Evolutionary conservation across 345 rosid genomes (phyloP).

Genomic region (Crucihimalaya himalaica): DNA sequence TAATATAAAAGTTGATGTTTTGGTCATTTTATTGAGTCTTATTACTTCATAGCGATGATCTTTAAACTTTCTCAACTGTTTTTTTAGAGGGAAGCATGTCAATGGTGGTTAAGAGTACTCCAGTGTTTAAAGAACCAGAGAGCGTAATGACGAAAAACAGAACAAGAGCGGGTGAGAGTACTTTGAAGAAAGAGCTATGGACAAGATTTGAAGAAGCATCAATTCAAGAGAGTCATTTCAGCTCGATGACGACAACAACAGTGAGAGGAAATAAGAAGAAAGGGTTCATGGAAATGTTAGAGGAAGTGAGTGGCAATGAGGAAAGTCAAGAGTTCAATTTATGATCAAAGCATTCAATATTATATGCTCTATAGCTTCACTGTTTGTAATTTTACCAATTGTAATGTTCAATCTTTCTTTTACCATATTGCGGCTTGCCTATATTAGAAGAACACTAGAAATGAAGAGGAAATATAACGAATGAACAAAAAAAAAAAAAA

Average conservation of each 20-base stretch:
- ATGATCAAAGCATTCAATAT: neutral
- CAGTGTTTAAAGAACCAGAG: constrained; percentile 56
- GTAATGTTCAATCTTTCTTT: neutral
- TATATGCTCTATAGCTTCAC: neutral
- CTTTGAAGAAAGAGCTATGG: constrained; percentile 93
- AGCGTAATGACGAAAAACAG: constrained; percentile 55
- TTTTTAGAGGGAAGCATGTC: constrained; percentile 28
- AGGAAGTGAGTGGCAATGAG: constrained; percentile 73
- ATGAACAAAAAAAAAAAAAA: neutral
- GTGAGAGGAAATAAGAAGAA: constrained; percentile 44
- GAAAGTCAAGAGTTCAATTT: constrained; percentile 18
- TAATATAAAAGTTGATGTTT: neutral
- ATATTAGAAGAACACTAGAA: neutral
- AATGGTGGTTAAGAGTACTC: constrained; percentile 57
- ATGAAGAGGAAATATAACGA: neutral
- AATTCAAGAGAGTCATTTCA: constrained; percentile 33
- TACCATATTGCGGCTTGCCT: neutral
- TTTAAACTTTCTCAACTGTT: constrained; percentile 2
- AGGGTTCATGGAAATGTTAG: constrained; percentile 89
- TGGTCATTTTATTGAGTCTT: neutral
- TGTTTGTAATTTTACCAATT: neutral
- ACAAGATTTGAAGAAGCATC: constrained; percentile 91
- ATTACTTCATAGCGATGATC: neutral
- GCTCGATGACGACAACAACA: constrained; percentile 33
- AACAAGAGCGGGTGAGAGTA: constrained; percentile 73